Evolutionary conservation across 23 red algal species (phyloP), one percentile per base, ranked within the genome.

Genomic region (Gracilariopsis chorda): DNA sequence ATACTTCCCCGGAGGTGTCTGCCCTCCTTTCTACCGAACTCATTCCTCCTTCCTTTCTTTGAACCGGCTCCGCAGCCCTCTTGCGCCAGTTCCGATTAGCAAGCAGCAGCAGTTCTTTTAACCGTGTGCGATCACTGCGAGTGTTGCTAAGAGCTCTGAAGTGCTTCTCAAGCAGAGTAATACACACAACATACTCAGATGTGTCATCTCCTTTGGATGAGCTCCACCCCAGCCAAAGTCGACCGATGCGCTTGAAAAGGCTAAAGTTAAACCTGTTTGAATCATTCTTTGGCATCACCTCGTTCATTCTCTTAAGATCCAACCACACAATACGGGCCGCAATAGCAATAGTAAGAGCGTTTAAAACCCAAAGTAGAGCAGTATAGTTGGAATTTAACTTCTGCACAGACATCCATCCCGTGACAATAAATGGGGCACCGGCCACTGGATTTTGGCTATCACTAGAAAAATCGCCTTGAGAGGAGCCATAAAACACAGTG

Each of bases 391-490:
- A 43, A 40, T 86, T 65, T 19, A 86, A 19, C 21, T 68, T 41
- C 16, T 62, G 82, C 43, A 34, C 11, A 43, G 82, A 68, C 5
- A 86, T 48, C 82, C 82, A 86, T 39, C 28, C 10, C 23, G 58
- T 51, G 29, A 86, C 43, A 7, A 73, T 23, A 53, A 86, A 86
- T 11, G 63, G 59, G 4, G 82, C 58, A 27, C 82, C 82, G 21
- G 82, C 82, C 7, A 86, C 47, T 9, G 62, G 82, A 17, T 86
- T 86, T 39, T 45, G 20, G 9, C 32, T 10, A 43, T 83, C 78
- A n/a, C 33, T 48, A 28, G 78, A 63, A 83, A 83, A 53, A 3
- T 57, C 55, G 29, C 34, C 43, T 19, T 86, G 57, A 0, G 48
- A 44, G 34, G 75, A 80, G 4, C 57, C 63, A 34, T 86, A 86